Base-by-base conservation (phyloP, 495 filamentous ascomycete genomes). In the Talaromyces ruber region DNA sequence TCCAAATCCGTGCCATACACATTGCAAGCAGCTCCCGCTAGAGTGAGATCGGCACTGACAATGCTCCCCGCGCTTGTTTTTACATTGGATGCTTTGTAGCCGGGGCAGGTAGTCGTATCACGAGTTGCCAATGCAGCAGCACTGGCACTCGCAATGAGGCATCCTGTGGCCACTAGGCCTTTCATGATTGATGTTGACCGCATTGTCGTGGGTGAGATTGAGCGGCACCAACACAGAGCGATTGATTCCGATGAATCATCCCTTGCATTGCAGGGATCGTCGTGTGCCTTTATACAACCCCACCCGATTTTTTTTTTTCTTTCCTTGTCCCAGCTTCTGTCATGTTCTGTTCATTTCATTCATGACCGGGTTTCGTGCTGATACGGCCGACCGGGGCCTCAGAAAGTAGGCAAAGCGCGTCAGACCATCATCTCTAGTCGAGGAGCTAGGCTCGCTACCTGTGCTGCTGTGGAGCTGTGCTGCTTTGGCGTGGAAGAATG, bases 81-180 rank as follows among this genome's bases (percentile, higher is more conserved):
- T 47, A 92, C 74, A 70, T 91, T 87, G 21, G 76, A 80, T 43
- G 86, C 89, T 18, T 75, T 81, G 68, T 95, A 95, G 5, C 90
- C 90, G 14, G 88, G 87, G 65, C 90, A 93, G 18, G 71, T 62
- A 4, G 67, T 60, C 6, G 51, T 61, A 12, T 61, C 58, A 1
- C 66, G 65, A 12, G 71, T 61, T 14, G 65, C 64, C 58, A 76
- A 58, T 18, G 70, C 66, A 60, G 74, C 74, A 21, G 59, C 59
- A 52, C 43, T 39, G 21, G 59, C 59, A 39, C 45, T 47, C 26
- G 43, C 26, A 32, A 60, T 50, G 59, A 60, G 43, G 43, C 25
- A 50, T 21, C 26, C 59, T 29, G 59, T 30, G 25, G 43, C 43
- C 7, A 51, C 39, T 8, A 60, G 11, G 24, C 37, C n/a, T 50